Conservation (phyloP, 2,329 filamentous ascomycete species). For the Pseudocercospora macadamiae region DNA sequence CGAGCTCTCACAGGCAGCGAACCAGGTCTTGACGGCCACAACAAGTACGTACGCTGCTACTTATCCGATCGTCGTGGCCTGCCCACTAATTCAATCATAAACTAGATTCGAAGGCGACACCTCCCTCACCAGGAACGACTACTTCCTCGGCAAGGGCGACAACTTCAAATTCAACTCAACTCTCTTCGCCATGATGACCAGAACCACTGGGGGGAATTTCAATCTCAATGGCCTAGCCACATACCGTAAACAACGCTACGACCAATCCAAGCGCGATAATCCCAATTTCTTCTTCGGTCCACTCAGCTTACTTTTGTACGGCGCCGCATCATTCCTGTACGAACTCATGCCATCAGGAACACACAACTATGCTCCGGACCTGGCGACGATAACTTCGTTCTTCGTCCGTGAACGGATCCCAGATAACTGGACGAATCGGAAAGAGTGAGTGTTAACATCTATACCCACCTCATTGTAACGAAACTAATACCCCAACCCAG, state of each 20-base stretch:
- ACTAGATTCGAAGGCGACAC: slow-evolving; percentile 48
- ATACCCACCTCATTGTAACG: no score
- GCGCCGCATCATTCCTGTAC: slow-evolving; percentile 50
- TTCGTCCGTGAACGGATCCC: slow-evolving; percentile 51
- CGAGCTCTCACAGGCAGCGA: slow-evolving; percentile 41
- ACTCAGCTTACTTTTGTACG: slow-evolving; percentile 44
- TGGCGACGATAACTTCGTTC: slow-evolving; percentile 42
- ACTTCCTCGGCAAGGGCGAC: slow-evolving; percentile 42
- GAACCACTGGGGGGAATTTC: slow-evolving; percentile 40
- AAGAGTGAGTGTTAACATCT: no score
- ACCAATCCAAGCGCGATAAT: slow-evolving; percentile 44
- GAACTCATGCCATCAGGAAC: slow-evolving; percentile 43
- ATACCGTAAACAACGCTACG: slow-evolving; percentile 46
- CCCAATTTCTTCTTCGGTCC: slow-evolving; percentile 50
- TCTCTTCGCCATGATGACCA: slow-evolving; percentile 44
- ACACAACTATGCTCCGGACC: slow-evolving; percentile 37
- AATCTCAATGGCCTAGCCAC: slow-evolving; percentile 43
- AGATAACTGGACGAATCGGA: slow-evolving; percentile 43
- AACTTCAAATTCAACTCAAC: slow-evolving; percentile 47
- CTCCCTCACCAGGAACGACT: slow-evolving; percentile 49
- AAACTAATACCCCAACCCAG: no score
- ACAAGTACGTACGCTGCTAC: slow-evolving; percentile 44
- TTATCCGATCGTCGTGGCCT: no score
- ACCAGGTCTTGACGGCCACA: slow-evolving; percentile 49
- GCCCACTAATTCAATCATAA: no score